Base-by-base conservation (phyloP, 108 stramenopile species). In the Nannochloropsis gaditana region DNA sequence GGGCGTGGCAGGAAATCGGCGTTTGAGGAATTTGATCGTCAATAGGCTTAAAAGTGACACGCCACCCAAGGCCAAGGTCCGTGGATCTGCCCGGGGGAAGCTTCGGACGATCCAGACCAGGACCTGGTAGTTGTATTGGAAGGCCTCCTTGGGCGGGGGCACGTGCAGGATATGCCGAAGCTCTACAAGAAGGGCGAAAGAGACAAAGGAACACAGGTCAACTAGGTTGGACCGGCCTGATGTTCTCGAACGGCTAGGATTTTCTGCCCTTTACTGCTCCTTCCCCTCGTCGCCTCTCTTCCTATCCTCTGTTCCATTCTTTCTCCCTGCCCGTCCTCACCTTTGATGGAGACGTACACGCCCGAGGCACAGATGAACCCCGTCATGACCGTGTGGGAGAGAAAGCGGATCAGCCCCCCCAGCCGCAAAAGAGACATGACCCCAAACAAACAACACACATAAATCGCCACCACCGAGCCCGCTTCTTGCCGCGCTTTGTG, bases 1-100 rank as follows among this genome's bases (percentile, higher is more conserved):
- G 59, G 15, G 19, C 59, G 59, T 73, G 59, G 59, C 59, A n/a
- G 59, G 59, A n/a, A 73, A 73, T n/a, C 59, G 59, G n/a, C 59
- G 59, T n/a, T 73, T 73, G 59, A 73, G 59, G 59, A n/a, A 73
- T n/a, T 73, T 73, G 6, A 73, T n/a, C 15, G n/a, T 73, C n/a
- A 73, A n/a, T n/a, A 73, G 59, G 59, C 15, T n/a, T n/a, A 73
- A 6, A n/a, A 73, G 59, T n/a, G 59, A 15, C 59, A 2, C 15
- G 2, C 59, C 59, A 0, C 59, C 59, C 19, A 73, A n/a, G 59
- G 59, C 59, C 19, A 73, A n/a, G n/a, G 59, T n/a, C 15, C 19
- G 19, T 15, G n/a, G 59, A 3, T 73, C n/a, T 3, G 59, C 15
- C 59, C n/a, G 19, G 8, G 15, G 59, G 8, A 73, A n/a, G 59